Base-by-base conservation (phyloP, 306 rosid genomes). In the Fragaria iinumae region DNA sequence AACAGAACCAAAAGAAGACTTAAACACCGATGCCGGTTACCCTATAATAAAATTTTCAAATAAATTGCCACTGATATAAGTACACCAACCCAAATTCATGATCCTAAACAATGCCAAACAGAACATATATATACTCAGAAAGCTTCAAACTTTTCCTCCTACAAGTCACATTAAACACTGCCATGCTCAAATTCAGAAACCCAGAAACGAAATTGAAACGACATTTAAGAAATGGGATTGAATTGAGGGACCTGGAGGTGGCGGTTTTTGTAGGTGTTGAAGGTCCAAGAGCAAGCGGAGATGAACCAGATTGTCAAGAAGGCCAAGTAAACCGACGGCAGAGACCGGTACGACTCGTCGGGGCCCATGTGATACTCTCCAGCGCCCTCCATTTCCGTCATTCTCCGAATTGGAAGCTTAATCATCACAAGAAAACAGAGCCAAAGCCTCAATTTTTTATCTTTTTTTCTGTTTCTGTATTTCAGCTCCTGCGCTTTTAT, bases 241-340 rank as follows among this genome's bases (percentile, higher is more conserved):
- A 34, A 18, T 73, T 68, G 57, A 64, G 17, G 17, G 78, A 90
- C 99, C 99, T 92, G 99, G 75, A 83, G 91, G 80, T 86, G 98
- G 80, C 99, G 97, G 65, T 82, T 91, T 75, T 83, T 89, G 83
- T 80, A 92, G 82, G 96, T 91, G 81, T 90, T 92, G 78, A 85
- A 52, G 75, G 99, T 89, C 99, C 99, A 96, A 53, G 93, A 89
- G 78, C 85, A 92, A 69, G 92, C 92, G 68, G 92, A 89, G 90
- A 91, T 69, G 52, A 92, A 79, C 99, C 98, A 96, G 74, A 96
- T 80, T 34, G 86, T 84, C 76, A 89, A 67, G 84, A 92, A 91
- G 76, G 86, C 84, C 69, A 92, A 75, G 89, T 92, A 96, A 17
- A 96, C 85, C 50, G 88, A 79, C 62, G 99, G 98, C 3, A 96